phyloP scores from a whole-genome alignment of 495 filamentous ascomycete genomes.

The Glutinoglossum americanum region DNA sequence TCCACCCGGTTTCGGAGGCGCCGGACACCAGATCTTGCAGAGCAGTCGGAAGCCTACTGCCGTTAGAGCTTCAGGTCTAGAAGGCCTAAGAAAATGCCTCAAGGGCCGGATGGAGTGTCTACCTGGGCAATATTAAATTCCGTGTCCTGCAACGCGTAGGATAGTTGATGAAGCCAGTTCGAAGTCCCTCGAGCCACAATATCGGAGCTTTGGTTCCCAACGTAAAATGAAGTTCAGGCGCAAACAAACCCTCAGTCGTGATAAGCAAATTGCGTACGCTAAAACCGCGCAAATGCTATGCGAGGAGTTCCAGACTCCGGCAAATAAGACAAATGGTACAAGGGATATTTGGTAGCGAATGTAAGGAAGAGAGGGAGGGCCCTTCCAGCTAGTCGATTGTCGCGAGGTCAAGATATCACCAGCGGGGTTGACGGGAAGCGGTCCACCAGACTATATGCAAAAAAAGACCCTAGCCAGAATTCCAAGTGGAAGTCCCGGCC shows the following conservation, averaged over 20 bases:
- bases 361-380: background rate
- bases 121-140: background rate
- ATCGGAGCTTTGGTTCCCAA: background rate
- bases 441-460: constrained; percentile 1
- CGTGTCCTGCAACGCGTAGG: background rate
- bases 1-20: no score
- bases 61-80: background rate
- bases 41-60: background rate
- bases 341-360: background rate
- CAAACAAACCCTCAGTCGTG: background rate
- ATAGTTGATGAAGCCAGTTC: background rate
- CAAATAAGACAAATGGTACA: background rate
- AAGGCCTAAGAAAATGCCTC: background rate
- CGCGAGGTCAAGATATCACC: background rate
- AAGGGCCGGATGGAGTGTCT: background rate
- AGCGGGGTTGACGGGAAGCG: background rate
- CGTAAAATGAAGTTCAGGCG: background rate
- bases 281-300: background rate
- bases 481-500: background rate
- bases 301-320: background rate
- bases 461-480: background rate
- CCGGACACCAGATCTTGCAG: background rate
- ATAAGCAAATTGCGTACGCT: background rate
- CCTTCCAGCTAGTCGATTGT: background rate
- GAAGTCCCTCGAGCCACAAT: background rate